Conservation (phyloP, 2,329 filamentous ascomycete genomes). For the Pseudogymnoascus pannorum region DNA sequence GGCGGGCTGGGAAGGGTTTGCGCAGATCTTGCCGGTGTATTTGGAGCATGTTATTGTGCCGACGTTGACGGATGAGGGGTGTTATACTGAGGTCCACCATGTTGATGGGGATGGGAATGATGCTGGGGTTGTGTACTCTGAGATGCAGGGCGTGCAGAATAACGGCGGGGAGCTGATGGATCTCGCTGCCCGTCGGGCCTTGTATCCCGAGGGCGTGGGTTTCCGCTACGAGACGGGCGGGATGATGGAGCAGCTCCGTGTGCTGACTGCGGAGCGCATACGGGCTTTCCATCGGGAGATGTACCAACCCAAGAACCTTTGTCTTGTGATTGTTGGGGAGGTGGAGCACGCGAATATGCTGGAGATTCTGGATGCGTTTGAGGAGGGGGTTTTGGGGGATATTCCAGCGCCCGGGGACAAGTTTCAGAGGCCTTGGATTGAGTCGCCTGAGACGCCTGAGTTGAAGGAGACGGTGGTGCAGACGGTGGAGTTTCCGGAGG, state of each 20-base stretch:
- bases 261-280: constrained; percentile 81
- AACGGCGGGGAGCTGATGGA: constrained; percentile 81
- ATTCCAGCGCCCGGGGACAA: constrained; percentile 68
- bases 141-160: constrained; percentile 96
- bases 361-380: constrained; percentile 77
- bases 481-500: constrained; percentile 86
- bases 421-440: constrained; percentile 75
- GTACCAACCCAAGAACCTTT: constrained; percentile 96
- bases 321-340: constrained; percentile 85
- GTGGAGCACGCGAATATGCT: constrained; percentile 76
- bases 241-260: constrained; percentile 84
- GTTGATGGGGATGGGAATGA: constrained; percentile 90
- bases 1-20: constrained; percentile 94
- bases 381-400: constrained; percentile 74
- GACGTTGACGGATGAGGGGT: constrained; percentile 84
- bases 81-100: constrained; percentile 94
- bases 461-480: constrained; percentile 67
- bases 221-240: constrained; percentile 98
- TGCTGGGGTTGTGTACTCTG: constrained; percentile 94
- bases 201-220: constrained; percentile 84
- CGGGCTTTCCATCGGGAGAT: constrained; percentile 92
- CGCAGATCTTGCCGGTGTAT: constrained; percentile 89
- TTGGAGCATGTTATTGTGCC: constrained; percentile 89
- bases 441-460: constrained; percentile 69
- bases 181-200: constrained; percentile 65